These are phyloP conservation scores for Cutaneotrichosporon dermatis DNA, from an alignment of 1,284 basidiomycete genomes.

Conservation along the genomic window DNA sequence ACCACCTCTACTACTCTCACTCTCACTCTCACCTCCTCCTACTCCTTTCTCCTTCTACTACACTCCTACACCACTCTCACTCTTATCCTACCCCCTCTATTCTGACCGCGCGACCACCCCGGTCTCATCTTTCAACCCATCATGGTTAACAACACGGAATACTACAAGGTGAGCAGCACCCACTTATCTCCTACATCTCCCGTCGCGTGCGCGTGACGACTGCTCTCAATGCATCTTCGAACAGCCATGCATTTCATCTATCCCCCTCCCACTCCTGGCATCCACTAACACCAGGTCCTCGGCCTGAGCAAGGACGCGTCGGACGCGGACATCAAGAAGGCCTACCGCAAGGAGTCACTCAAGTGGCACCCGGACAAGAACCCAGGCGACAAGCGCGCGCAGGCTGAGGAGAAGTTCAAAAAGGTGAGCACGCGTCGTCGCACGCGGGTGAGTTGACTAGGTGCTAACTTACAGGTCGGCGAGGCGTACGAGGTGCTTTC, in stretches of 20 bases:
- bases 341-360: slow-evolving; percentile 60
- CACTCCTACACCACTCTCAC: not conserved
- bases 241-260: not conserved
- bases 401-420: slow-evolving; percentile 87
- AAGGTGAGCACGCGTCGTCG: slow-evolving; percentile 56
- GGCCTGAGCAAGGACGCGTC: slow-evolving; percentile 67
- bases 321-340: slow-evolving; percentile 76
- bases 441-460: slow-evolving; percentile 13
- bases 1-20: not conserved
- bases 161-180: slow-evolving; percentile 36
- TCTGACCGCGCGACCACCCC: not conserved
- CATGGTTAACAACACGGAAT: slow-evolving; percentile 46
- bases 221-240: no score
- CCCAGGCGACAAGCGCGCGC: slow-evolving; percentile 55
- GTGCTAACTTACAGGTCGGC: slow-evolving; percentile 59
- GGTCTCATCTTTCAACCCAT: not conserved
- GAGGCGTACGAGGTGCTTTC: slow-evolving; percentile 96
- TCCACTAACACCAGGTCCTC: slow-evolving; percentile 48
- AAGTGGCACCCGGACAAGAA: slow-evolving; percentile 90
- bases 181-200: not conserved
- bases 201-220: no score
- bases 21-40: not conserved
- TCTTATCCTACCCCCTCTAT: not conserved
- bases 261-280: not conserved
- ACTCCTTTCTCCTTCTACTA: not conserved